Base-by-base conservation (phyloP, 805 yeast genomes). In the Metschnikowia lachancei region DNA sequence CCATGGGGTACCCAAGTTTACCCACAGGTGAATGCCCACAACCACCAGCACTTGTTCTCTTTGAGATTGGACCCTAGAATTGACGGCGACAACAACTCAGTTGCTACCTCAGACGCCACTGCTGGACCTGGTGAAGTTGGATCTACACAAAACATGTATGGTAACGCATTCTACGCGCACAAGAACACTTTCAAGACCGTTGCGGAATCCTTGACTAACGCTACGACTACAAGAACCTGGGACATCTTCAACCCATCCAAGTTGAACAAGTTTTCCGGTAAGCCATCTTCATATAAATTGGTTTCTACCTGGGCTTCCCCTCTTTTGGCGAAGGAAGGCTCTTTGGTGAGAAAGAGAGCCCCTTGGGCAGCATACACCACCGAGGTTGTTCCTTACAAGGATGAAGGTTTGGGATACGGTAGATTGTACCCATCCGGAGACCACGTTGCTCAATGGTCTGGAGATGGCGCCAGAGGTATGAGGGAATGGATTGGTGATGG, bases 1-100 rank as follows among this genome's bases (percentile, higher is more conserved):
- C 88, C 87, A 57, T 86, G 86, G 84, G 95, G 92, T 49, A 83
- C 92, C 28, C 74, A 75, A 57, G 92, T 86, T 43, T 85, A 85
- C 65, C 94, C 94, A 49, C 78, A 80, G 54, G 87, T 83, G 46
- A 84, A 84, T 60, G 95, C 95, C 35, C 92, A 86, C 70, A 85
- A 86, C 67, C 95, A 86, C 69, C 95, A 87, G 75, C 94, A 86
- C 70, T 68, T 86, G 70, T 86, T 86, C 66, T 78, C 88, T 16
- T 73, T 86, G 55, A 78, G 95, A 74, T 63, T 86, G 54, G 87
- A 87, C 62, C 92, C 95, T 55, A 78, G 89, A 74, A 70, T 86
- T 51, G 94, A 86, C 56, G 94, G 94, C 59, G 86, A 82, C 52
- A 80, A 80, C 56, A 87, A 86, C 72, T 82, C 91, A 43, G 85